phyloP scores from a whole-genome alignment of 2,329 filamentous ascomycete species.

The Talaromyces albobiverticillius region DNA sequence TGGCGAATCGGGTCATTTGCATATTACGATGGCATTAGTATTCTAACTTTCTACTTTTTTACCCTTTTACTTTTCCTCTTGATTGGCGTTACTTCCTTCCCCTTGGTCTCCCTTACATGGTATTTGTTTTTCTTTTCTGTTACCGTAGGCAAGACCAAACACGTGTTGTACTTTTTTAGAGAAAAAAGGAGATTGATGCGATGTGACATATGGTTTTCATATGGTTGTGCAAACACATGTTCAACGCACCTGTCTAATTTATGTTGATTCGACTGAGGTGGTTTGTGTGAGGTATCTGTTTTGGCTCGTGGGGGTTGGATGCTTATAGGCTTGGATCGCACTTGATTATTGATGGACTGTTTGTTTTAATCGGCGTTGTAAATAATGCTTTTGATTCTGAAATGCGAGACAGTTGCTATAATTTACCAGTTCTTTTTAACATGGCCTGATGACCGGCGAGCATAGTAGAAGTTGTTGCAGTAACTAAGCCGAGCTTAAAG shows the following conservation, averaged over 20 bases:
- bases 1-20: slow-evolving; percentile 23
- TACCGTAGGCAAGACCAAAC: neutral
- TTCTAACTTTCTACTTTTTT: slow-evolving; percentile 12
- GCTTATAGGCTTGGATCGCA: slow-evolving; percentile 14
- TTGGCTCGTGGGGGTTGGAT: slow-evolving; percentile 6
- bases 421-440: neutral
- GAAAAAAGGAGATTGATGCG: neutral
- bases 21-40: slow-evolving; percentile 41
- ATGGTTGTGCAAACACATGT: neutral
- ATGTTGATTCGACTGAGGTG: slow-evolving; percentile 5
- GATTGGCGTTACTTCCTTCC: slow-evolving; percentile 17
- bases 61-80: too few relatives aligned
- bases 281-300: slow-evolving; percentile 11
- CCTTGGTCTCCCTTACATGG: neutral
- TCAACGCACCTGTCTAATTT: slow-evolving; percentile 1
- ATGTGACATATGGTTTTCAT: neutral
- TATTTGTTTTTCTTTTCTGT: neutral
- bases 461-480: too few relatives aligned
- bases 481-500: neutral
- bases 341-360: slow-evolving; percentile 11
- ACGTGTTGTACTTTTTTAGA: neutral
- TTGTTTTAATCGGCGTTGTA: slow-evolving; percentile 17
- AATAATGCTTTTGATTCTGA: slow-evolving; percentile 11
- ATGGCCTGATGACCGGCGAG: too few relatives aligned
- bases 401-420: slow-evolving; percentile 2